Percentiles rank a stretch among this genome's conserved stretches.
Conservation (phyloP, 805 yeast genomes). For the Pichia thaimueangensis region DNA sequence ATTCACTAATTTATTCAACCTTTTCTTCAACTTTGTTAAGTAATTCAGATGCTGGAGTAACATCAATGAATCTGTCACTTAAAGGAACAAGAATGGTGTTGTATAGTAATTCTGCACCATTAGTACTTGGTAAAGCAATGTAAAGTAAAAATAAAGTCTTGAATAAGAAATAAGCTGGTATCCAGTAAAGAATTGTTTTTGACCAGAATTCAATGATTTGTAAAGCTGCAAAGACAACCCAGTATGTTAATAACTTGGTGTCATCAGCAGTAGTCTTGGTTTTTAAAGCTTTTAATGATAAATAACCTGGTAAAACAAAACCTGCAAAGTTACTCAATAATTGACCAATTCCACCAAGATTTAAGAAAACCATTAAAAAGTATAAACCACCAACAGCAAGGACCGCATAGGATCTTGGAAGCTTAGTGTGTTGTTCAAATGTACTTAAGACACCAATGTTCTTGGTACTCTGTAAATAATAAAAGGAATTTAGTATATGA, state of each 20-base stretch:
- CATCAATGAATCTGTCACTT: constrained; percentile 34
- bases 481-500: too few species aligned
- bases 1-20: constrained; percentile 28
- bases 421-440: constrained; percentile 38
- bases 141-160: constrained; percentile 84
- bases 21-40: constrained; percentile 42
- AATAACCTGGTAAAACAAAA: constrained; percentile 83
- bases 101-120: constrained; percentile 80
- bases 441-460: constrained; percentile 28
- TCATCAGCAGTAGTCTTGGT: constrained; percentile 69
- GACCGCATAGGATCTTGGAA: constrained; percentile 84
- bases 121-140: constrained; percentile 80
- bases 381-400: constrained; percentile 60
- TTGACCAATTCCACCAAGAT: constrained; percentile 93
- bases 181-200: constrained; percentile 84
- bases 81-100: constrained; percentile 60
- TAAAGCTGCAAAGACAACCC: constrained; percentile 96
- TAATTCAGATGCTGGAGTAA: constrained; percentile 31
- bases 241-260: constrained; percentile 83
- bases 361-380: constrained; percentile 73
- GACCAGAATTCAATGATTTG: constrained; percentile 96
- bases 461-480: constrained; percentile 21
- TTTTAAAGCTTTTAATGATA: constrained; percentile 77
- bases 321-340: constrained; percentile 90
- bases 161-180: constrained; percentile 93